These are phyloP conservation scores for Pseudocercospora fuligena DNA, from an alignment of 2,329 filamentous ascomycete genomes.

Conservation along the genomic window DNA sequence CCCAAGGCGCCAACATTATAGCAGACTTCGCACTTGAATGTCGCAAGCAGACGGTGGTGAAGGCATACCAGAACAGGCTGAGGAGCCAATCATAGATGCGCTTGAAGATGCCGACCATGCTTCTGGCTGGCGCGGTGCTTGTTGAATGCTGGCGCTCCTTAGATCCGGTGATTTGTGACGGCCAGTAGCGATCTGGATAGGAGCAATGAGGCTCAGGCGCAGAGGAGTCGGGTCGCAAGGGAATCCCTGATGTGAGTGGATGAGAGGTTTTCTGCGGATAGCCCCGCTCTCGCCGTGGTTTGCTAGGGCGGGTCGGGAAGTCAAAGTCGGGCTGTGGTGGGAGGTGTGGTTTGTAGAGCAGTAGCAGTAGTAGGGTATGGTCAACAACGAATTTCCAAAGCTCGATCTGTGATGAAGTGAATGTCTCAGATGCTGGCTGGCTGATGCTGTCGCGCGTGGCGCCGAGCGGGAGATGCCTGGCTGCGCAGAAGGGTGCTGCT, in stretches of 20 bases:
- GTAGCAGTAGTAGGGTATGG: background rate
- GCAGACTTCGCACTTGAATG: background rate
- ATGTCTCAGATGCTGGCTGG: conserved; percentile 10
- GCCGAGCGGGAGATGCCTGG: conserved; percentile 11
- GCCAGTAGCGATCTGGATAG: conserved; percentile 11
- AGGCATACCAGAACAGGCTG: conserved; percentile 89
- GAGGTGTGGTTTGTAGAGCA: background rate
- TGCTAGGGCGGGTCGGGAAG: conserved; percentile 5
- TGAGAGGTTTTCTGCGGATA: conserved; percentile 16
- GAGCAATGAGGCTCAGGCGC: conserved; percentile 14
- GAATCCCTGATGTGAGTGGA: conserved; percentile 18
- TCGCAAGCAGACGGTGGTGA: background rate
- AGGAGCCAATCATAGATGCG: conserved; percentile 98
- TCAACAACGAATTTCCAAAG: background rate
- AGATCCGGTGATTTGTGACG: conserved; percentile 17
- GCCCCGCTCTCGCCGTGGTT: conserved; percentile 9
- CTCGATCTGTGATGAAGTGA: conserved; percentile 1
- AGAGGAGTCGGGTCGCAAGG: conserved; percentile 13
- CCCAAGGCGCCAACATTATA: conserved; percentile 25
- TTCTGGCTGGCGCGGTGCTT: conserved; percentile 36
- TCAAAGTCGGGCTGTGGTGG: conserved; percentile 1
- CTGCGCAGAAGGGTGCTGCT: conserved; percentile 1
- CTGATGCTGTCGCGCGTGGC: conserved; percentile 9
- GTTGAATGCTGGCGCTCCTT: conserved; percentile 24
- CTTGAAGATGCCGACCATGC: conserved; percentile 90